These are phyloP conservation scores for Clathrospora elynae DNA, from an alignment of 2,329 filamentous ascomycete species.

Conservation along the genomic window DNA sequence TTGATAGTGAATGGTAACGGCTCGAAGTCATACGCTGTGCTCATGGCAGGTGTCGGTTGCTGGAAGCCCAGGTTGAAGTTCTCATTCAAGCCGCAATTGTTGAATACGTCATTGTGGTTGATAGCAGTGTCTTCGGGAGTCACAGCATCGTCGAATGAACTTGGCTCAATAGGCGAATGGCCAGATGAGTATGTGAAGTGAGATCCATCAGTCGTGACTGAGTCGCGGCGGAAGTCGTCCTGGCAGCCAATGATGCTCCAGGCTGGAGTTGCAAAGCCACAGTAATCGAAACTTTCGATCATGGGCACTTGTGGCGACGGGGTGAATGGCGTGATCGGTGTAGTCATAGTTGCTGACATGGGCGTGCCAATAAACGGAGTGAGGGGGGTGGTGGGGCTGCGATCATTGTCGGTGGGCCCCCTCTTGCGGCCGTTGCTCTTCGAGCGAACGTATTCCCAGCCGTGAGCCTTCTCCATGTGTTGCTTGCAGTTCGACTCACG, in stretches of 20 bases:
- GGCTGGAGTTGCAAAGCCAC: constrained; percentile 42
- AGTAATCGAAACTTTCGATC: constrained; percentile 40
- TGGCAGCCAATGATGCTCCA: constrained; percentile 38
- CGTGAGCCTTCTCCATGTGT: constrained; percentile 97
- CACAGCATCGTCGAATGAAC: constrained; percentile 51
- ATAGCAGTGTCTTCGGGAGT: constrained; percentile 58
- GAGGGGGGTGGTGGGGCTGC: constrained; percentile 38
- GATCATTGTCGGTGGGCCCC: constrained; percentile 30
- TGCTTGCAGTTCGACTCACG: constrained; percentile 97
- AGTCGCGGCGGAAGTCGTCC: constrained; percentile 46
- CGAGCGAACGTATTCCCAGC: constrained; percentile 86
- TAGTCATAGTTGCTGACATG: constrained; percentile 40
- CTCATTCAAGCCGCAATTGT: constrained; percentile 60
- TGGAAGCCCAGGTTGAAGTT: constrained; percentile 66
- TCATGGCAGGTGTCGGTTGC: constrained; percentile 57
- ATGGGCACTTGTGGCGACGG: constrained; percentile 51
- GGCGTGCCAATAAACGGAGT: constrained; percentile 48
- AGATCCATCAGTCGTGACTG: constrained; percentile 44
- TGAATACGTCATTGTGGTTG: constrained; percentile 65
- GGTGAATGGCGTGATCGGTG: constrained; percentile 47
- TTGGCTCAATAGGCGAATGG: constrained; percentile 50
- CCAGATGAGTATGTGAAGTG: constrained; percentile 48
- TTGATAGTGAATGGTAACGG: constrained; percentile 45
- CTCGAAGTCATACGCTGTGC: constrained; percentile 47
- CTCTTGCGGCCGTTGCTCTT: constrained; percentile 76